Evolutionary conservation across 805 yeast species (phyloP).

Genomic region (Cyberlindnera meyerae): DNA sequence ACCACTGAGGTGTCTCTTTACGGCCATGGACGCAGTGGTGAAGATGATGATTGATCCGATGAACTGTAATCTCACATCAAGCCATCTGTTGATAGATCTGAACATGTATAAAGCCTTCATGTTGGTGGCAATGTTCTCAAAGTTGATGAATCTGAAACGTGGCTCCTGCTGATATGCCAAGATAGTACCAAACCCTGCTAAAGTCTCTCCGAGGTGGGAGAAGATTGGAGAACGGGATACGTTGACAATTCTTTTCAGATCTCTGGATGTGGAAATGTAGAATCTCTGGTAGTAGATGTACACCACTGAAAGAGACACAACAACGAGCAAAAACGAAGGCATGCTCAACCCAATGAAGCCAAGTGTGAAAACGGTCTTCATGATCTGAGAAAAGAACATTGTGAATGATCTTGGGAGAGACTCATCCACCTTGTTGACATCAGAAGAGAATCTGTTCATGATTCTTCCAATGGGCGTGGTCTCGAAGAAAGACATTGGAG

Average conservation of each 20-base stretch:
- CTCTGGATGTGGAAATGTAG: constrained; percentile 69
- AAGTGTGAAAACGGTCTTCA: constrained; percentile 46
- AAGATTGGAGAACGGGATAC: constrained; percentile 71
- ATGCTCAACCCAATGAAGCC: constrained; percentile 46
- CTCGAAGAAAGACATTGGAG: constrained; percentile 67
- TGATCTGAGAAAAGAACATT: constrained; percentile 39
- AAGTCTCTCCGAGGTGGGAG: constrained; percentile 78
- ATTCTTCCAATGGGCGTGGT: constrained; percentile 66
- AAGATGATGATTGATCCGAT: constrained; percentile 55
- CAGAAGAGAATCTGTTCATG: constrained; percentile 60
- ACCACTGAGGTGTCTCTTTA: constrained; percentile 39
- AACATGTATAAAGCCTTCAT: constrained; percentile 65
- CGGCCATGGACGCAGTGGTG: constrained; percentile 44
- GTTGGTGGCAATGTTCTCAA: constrained; percentile 68
- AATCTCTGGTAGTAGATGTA: constrained; percentile 68
- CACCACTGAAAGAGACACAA: constrained; percentile 41
- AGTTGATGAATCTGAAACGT: constrained; percentile 59
- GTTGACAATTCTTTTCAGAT: constrained; percentile 68
- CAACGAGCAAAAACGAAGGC: constrained; percentile 49
- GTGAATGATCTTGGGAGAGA: constrained; percentile 50
- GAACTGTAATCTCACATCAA: constrained; percentile 54
- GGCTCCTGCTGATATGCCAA: constrained; percentile 67
- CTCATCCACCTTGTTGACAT: constrained; percentile 52
- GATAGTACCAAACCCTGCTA: constrained; percentile 73
- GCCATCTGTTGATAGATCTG: constrained; percentile 68